Conservation (phyloP, 1,139 yeast species). For the Yamadazyma oceani region DNA sequence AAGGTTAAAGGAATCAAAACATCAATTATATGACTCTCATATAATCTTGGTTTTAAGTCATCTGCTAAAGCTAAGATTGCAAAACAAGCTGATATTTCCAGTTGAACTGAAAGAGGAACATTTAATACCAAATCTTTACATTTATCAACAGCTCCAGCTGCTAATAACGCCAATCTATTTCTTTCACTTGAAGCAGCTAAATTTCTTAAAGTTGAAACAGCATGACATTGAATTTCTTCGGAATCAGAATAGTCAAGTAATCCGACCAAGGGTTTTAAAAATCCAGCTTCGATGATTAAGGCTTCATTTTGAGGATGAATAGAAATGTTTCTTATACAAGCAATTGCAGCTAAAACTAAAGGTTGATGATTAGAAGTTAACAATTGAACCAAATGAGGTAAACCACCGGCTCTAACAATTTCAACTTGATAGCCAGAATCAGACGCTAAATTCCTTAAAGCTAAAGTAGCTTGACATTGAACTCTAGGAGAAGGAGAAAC, state of each 20-base stretch:
- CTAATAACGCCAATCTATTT: conserved; percentile 86
- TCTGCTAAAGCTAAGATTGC: conserved; percentile 97
- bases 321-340: conserved; percentile 94
- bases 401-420: conserved; percentile 92
- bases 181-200: conserved; percentile 94
- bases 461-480: conserved; percentile 97
- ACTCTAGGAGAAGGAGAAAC: conserved; percentile 90
- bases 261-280: conserved; percentile 83
- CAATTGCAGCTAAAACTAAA: conserved; percentile 91
- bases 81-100: conserved; percentile 95
- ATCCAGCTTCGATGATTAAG: conserved; percentile 92
- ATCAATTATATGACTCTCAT: conserved; percentile 82
- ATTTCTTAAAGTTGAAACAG: conserved; percentile 92
- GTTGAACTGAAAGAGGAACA: conserved; percentile 87
- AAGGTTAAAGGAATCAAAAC: conserved; percentile 89
- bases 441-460: conserved; percentile 90
- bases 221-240: conserved; percentile 97
- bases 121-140: conserved; percentile 83
- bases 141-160: conserved; percentile 94
- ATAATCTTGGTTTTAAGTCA: conserved; percentile 82
- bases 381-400: conserved; percentile 85
- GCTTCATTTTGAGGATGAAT: conserved; percentile 97
- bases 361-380: conserved; percentile 91
- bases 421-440: conserved; percentile 93
- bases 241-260: conserved; percentile 82